These are phyloP conservation scores for Blastobotrys ciferrii DNA, from an alignment of 1,139 yeast species.

Conservation along the genomic window DNA sequence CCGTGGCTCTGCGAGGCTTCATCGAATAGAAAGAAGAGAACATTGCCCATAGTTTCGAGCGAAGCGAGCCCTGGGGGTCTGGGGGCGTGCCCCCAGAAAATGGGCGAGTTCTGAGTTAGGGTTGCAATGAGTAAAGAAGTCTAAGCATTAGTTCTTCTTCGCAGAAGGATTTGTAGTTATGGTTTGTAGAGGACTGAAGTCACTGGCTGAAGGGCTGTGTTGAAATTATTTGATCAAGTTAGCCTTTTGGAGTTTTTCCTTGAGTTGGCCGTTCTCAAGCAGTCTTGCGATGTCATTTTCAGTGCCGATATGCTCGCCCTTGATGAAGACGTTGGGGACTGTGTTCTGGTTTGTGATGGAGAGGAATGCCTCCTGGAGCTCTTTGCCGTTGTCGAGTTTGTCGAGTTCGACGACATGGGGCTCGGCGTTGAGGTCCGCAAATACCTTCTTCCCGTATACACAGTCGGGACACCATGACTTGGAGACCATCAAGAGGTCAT, in stretches of 20 bases:
- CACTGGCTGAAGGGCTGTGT: too few relatives aligned
- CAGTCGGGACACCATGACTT: slow-evolving; percentile 83
- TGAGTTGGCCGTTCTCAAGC: slow-evolving; percentile 31
- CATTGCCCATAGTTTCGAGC: too few relatives aligned
- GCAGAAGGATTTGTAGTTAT: too few relatives aligned
- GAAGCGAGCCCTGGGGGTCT: too few relatives aligned
- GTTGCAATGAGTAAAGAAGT: too few relatives aligned
- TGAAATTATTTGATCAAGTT: slow-evolving; percentile 21
- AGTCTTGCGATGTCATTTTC: slow-evolving; percentile 29
- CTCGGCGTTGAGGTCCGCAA: slow-evolving; percentile 51
- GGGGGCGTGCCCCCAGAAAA: too few relatives aligned
- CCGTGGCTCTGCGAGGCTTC: too few relatives aligned
- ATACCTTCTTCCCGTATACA: slow-evolving; percentile 55
- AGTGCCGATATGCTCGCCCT: slow-evolving; percentile 48
- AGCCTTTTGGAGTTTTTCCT: slow-evolving; percentile 24
- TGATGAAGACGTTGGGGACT: slow-evolving; percentile 68
- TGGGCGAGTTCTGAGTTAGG: too few relatives aligned
- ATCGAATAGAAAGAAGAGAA: too few relatives aligned
- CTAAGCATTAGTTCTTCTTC: too few relatives aligned
- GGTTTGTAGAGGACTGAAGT: too few relatives aligned
- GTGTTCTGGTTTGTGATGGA: slow-evolving; percentile 62
- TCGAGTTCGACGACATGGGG: slow-evolving; percentile 63
- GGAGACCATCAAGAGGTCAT: slow-evolving; percentile 57
- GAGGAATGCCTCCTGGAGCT: slow-evolving; percentile 60
- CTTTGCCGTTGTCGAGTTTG: slow-evolving; percentile 53